These are phyloP conservation scores for Suillus decipiens DNA, from an alignment of 768 basidiomycete species.

Conservation along the genomic window DNA sequence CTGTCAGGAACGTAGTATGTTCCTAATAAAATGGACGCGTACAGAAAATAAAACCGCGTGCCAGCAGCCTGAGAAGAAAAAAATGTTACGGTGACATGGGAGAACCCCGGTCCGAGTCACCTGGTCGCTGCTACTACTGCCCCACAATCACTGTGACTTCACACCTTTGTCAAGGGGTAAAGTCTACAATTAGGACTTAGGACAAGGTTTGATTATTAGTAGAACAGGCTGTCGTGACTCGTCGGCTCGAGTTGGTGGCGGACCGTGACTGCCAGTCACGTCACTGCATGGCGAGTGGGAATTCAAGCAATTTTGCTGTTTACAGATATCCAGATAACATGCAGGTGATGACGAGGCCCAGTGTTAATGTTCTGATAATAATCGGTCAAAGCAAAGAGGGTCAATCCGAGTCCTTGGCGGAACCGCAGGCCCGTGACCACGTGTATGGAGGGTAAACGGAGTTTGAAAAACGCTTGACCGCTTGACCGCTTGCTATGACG, in stretches of 20 bases:
- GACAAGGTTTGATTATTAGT: not conserved
- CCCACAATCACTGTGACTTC: not conserved
- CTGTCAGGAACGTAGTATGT: too few relatives aligned
- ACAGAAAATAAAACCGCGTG: too few relatives aligned
- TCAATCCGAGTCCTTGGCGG: not conserved
- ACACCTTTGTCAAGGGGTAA: not conserved
- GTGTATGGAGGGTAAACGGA: too few relatives aligned
- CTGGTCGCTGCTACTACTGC: too few relatives aligned
- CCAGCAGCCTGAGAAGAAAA: not conserved
- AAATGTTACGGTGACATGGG: not conserved
- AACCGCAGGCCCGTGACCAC: too few relatives aligned
- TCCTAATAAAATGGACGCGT: too few relatives aligned
- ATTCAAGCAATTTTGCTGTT: not conserved
- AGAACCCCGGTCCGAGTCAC: slow-evolving; percentile 2
- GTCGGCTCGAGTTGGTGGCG: not conserved
- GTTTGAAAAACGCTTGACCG: too few relatives aligned
- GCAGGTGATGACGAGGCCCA: not conserved
- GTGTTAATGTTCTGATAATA: not conserved
- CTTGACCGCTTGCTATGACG: too few relatives aligned
- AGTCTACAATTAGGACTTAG: not conserved
- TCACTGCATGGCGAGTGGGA: not conserved
- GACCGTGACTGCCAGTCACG: not conserved
- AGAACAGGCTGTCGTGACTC: not conserved
- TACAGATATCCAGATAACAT: not conserved
- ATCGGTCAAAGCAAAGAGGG: not conserved